Base-by-base conservation (phyloP, 768 basidiomycete species). In the Agrocybe praecox region DNA sequence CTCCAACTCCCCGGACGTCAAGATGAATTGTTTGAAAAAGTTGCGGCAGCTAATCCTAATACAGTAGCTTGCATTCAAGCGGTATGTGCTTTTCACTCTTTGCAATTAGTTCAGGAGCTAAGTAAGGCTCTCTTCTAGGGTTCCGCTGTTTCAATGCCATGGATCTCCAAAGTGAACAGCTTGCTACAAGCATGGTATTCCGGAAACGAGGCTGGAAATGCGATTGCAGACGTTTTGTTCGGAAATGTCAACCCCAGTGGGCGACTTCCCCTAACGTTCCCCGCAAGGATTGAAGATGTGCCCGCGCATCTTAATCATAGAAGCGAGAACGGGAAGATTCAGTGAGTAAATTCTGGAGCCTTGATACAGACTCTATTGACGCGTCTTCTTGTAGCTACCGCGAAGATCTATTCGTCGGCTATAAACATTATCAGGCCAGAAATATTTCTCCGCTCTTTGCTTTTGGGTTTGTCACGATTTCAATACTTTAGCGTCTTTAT, bases 81-180 rank as follows among this genome's bases (percentile, higher is more conserved):
- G 5, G 88, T 86, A 62, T 65, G 80, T 67, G n/a, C 15, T 19
- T 18, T 10, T 33, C 55, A 15, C 46, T n/a, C 12, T 4, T 17
- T 21, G 15, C 34, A 47, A 9, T 9, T 9, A 29, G 26, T 29
- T 29, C 26, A 29, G 9, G 26, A 9, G 9, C 26, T 29, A 29
- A 29, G 5, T 29, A 29, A 29, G 9, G 26, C 9, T 5, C 26
- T 29, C 26, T 29, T 29, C 26, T 5, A 87, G 85, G 86, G 87
- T 2, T 87, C 87, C 19, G 83, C 89, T 1, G 81, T 89, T 2
- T 75, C 84, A 2, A 90, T 92, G 88, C 89, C 90, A 3, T 92
- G 89, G 90, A 70, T 85, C 6, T 65, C 80, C 53, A 65, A 77
- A 32, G 83, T 86, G 17, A 67, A 72, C 8, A 80, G 80, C 6